A percentile compares a stretch with the other conserved stretches of the same genome.
Conservation (phyloP, 257 asterid genomes). For the Haberlea rhodopensis region DNA sequence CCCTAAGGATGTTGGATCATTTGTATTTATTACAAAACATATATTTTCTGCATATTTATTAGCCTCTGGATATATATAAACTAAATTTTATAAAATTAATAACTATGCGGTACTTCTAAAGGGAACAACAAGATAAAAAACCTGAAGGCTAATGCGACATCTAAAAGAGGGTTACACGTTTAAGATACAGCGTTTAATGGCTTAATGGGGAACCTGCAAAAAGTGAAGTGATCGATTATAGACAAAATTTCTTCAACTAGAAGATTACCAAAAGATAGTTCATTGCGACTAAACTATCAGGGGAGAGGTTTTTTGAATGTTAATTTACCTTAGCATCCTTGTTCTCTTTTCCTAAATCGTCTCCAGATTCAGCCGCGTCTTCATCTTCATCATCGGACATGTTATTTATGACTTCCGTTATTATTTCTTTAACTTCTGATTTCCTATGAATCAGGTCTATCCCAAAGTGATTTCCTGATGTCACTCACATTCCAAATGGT, state of each 20-base stretch:
- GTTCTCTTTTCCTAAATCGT: constrained; percentile 43
- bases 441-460: constrained; percentile 67
- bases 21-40: constrained; percentile 23
- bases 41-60: constrained; percentile 20
- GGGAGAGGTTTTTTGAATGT: constrained; percentile 1
- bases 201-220: constrained; percentile 20
- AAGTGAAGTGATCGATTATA: constrained; percentile 2
- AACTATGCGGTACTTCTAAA: constrained; percentile 16
- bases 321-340: constrained; percentile 39
- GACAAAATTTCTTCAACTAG: not conserved
- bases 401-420: constrained; percentile 76
- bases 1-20: not conserved
- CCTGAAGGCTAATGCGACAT: constrained; percentile 20
- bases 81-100: constrained; percentile 29
- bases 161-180: constrained; percentile 20
- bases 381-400: constrained; percentile 88
- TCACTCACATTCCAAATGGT: constrained; percentile 16
- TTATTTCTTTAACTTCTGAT: constrained; percentile 71
- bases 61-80: constrained; percentile 14
- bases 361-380: constrained; percentile 46
- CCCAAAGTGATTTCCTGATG: constrained; percentile 59
- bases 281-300: constrained; percentile 8
- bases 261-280: not conserved
- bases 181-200: constrained; percentile 10
- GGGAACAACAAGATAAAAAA: constrained; percentile 7